phyloP scores from a whole-genome alignment of 2,329 filamentous ascomycete species.

The Aphanoascus verrucosus region DNA sequence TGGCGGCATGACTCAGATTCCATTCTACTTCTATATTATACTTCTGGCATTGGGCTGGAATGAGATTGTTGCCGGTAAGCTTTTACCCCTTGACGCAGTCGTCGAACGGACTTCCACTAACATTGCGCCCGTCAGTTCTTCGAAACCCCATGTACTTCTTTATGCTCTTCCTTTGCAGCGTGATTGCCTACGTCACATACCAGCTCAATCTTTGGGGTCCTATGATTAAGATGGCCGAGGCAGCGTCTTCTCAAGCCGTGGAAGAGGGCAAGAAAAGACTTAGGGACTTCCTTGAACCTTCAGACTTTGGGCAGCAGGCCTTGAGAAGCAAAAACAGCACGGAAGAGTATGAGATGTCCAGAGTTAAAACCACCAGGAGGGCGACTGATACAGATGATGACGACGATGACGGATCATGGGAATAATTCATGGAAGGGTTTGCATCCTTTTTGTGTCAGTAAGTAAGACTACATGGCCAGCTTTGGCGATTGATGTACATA shows the following conservation, averaged over 20 bases:
- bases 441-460: neutral
- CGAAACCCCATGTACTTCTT: conserved; percentile 91
- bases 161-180: conserved; percentile 64
- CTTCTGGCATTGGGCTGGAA: conserved; percentile 95
- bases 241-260: conserved; percentile 72
- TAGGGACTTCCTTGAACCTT: conserved; percentile 77
- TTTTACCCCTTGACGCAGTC: neutral
- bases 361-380: conserved; percentile 19
- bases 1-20: conserved; percentile 86
- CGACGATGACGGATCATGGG: conserved; percentile 13
- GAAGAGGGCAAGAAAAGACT: conserved; percentile 88
- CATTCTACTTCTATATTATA: conserved; percentile 85
- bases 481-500: neutral
- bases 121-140: conserved; percentile 52
- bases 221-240: conserved; percentile 89
- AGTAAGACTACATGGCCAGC: neutral
- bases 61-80: conserved; percentile 83
- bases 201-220: conserved; percentile 91
- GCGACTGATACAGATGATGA: conserved; percentile 9
- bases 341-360: conserved; percentile 51
- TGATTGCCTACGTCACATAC: conserved; percentile 79
- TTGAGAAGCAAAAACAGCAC: conserved; percentile 39
- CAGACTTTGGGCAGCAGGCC: conserved; percentile 73
- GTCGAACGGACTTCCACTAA: conserved; percentile 13
- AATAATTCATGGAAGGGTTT: neutral